phyloP scores from a whole-genome alignment of 257 asterid genomes.

The Solanum lignicaule region DNA sequence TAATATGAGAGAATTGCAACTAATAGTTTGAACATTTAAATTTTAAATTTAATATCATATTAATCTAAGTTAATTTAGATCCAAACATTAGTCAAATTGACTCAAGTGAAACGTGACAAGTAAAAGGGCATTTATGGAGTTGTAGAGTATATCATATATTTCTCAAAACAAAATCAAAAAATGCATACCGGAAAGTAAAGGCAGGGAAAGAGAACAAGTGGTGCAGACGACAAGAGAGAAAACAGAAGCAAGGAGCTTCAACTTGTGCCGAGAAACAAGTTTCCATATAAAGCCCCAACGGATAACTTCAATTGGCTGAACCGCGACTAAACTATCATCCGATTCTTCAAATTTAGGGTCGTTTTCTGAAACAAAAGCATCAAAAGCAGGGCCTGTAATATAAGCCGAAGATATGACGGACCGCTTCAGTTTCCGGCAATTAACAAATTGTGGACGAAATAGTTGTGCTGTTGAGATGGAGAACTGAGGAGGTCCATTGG shows the following conservation, averaged over 20 bases:
- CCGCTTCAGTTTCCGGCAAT: constrained; percentile 1
- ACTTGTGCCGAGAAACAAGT: constrained; percentile 54
- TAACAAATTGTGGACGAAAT: not conserved
- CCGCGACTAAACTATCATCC: constrained; percentile 6
- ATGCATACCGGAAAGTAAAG: constrained; percentile 54
- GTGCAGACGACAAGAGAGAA: constrained; percentile 61
- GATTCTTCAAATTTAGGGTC: constrained; percentile 50
- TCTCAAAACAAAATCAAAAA: not conserved
- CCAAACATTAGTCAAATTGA: not conserved
- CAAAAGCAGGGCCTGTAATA: constrained; percentile 75
- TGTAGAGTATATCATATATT: not conserved
- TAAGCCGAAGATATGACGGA: constrained; percentile 33
- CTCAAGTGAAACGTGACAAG: not conserved
- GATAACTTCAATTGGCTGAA: constrained; percentile 47
- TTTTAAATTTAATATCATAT: not conserved
- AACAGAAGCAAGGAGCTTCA: constrained; percentile 50
- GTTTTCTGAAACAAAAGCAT: constrained; percentile 50
- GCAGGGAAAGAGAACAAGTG: constrained; percentile 71
- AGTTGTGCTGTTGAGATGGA: not conserved
- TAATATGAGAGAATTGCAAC: not conserved
- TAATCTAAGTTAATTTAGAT: not conserved
- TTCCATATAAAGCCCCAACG: constrained; percentile 83
- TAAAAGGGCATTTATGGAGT: not conserved
- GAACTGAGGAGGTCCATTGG: not conserved
- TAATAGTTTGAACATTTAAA: not conserved